Evolutionary conservation across 148 eudicot genomes (phyloP).

Genomic region (Rhododendron vialii): DNA sequence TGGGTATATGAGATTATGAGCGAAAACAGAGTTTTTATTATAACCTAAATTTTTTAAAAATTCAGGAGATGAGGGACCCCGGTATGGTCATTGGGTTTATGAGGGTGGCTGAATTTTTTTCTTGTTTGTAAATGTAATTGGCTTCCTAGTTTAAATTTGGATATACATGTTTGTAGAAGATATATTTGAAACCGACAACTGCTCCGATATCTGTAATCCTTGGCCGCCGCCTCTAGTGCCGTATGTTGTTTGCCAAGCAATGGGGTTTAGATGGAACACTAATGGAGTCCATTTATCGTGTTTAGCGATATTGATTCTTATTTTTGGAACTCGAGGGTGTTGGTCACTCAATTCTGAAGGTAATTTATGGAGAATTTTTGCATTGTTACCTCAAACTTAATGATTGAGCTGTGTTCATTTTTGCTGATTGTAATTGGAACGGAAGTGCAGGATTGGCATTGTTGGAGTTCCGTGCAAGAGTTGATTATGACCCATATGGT

Average conservation of each 20-base stretch:
- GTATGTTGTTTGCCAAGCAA: conserved; percentile 43
- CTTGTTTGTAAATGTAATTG: conserved; percentile 29
- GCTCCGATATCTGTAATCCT: conserved; percentile 26
- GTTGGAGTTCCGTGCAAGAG: conserved; percentile 49
- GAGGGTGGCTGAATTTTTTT: conserved; percentile 17
- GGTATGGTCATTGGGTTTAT: conserved; percentile 27
- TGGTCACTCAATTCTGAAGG: conserved; percentile 77
- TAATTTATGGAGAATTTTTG: conserved; percentile 18
- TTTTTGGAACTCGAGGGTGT: conserved; percentile 44
- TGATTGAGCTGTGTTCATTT: not conserved
- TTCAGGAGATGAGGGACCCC: conserved; percentile 38
- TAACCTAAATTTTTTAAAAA: conserved; percentile 9
- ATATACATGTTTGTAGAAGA: not conserved
- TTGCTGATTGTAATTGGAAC: conserved; percentile 8
- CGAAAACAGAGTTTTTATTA: conserved; percentile 11
- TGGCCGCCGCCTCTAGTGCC: conserved; percentile 42
- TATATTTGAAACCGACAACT: conserved; percentile 2
- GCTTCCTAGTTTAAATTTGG: conserved; percentile 6
- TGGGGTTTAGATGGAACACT: conserved; percentile 74
- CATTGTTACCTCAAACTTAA: not conserved
- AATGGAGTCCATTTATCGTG: conserved; percentile 38
- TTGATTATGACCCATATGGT: conserved; percentile 58
- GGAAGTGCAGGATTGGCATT: conserved; percentile 61
- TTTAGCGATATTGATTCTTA: conserved; percentile 46
- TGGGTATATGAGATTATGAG: conserved; percentile 20